Conservation (phyloP, 352 stramenopile species). For the Phytophthora pinifolia region DNA sequence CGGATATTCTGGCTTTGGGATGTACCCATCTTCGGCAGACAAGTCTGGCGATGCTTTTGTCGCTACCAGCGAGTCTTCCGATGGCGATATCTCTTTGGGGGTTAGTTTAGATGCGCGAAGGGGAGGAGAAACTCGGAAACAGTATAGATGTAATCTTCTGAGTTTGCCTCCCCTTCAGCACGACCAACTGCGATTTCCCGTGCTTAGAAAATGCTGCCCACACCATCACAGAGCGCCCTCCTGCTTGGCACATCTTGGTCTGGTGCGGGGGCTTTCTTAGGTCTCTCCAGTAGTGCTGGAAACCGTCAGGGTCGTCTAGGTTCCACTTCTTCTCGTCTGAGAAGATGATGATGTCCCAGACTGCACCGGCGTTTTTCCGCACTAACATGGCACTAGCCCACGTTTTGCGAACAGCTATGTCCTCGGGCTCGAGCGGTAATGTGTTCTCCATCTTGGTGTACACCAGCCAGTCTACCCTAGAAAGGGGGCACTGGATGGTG, state of each 20-base stretch:
- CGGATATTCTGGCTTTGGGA: too few relatives aligned
- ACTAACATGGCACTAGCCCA: neutral
- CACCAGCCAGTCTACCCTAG: neutral
- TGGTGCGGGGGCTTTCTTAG: neutral
- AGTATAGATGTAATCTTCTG: too few relatives aligned
- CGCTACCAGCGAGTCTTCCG: too few relatives aligned
- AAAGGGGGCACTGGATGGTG: neutral
- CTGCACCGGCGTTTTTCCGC: neutral
- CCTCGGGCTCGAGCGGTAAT: neutral
- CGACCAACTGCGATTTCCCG: too few relatives aligned
- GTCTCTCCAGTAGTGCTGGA: constrained; percentile 3
- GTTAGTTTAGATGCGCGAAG: too few relatives aligned
- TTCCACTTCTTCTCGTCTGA: constrained; percentile 15
- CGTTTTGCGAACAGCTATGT: neutral
- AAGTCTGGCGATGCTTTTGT: too few relatives aligned
- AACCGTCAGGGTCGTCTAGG: neutral
- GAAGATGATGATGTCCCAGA: constrained; percentile 1
- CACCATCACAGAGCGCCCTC: too few relatives aligned
- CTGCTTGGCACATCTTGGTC: neutral
- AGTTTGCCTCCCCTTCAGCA: too few relatives aligned
- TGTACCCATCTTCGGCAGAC: too few relatives aligned
- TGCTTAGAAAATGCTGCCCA: too few relatives aligned
- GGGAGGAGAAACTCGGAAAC: too few relatives aligned
- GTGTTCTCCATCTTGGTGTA: constrained; percentile 12
- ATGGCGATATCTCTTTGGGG: too few relatives aligned